These are phyloP conservation scores for Cymodocea nodosa DNA, from an alignment of 116 monocot genomes.

Conservation along the genomic window DNA sequence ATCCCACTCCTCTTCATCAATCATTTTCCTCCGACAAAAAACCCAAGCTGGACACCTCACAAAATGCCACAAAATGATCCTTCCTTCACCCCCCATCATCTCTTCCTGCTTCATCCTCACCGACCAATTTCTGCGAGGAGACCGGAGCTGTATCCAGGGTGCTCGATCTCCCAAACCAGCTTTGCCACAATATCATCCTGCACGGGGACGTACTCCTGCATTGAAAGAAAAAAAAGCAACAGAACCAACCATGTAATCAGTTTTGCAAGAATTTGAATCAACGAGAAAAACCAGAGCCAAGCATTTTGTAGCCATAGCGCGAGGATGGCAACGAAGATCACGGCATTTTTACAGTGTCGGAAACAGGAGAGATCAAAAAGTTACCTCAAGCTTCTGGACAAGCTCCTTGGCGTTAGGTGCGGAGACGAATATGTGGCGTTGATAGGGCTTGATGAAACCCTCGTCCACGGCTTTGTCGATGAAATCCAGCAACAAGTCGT, in stretches of 20 bases:
- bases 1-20: background rate
- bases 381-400: conserved; percentile 53
- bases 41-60: background rate
- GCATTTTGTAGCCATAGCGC: too few relatives aligned
- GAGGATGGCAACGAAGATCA: too few relatives aligned
- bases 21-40: conserved; percentile 1
- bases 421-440: conserved; percentile 30
- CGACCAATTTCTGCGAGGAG: conserved; percentile 1
- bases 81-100: background rate
- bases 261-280: too few relatives aligned
- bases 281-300: too few relatives aligned
- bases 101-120: background rate
- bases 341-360: background rate
- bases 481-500: conserved; percentile 18
- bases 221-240: background rate
- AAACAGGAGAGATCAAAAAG: background rate
- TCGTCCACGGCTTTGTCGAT: conserved; percentile 24
- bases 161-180: conserved; percentile 58
- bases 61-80: background rate
- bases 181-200: conserved; percentile 28
- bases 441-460: conserved; percentile 17
- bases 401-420: conserved; percentile 38
- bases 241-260: background rate
- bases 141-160: conserved; percentile 19
- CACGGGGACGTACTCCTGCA: conserved; percentile 33